Evolutionary conservation across 192 early-diverging fungal species (phyloP), one percentile per base, ranked within the genome.

Genomic region (Helicostylum pulchrum): DNA sequence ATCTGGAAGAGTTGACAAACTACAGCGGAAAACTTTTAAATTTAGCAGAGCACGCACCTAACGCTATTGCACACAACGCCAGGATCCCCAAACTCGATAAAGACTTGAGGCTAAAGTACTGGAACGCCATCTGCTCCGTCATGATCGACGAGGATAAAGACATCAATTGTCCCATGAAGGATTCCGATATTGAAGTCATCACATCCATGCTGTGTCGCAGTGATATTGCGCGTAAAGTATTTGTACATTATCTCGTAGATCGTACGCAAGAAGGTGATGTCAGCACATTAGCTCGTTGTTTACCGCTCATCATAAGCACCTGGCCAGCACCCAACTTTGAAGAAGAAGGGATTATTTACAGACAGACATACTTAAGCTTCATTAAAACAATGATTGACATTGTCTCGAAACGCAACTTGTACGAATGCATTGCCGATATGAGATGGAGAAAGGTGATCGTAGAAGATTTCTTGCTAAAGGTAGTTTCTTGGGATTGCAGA

Each of bases 1-100:
- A 58, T 34, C 17, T 73, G 7, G 71, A 73, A 31, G 71, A 57
- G 0, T 32, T 66, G 12, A 66, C 79, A 8, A 71, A 74, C 9
- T 82, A 79, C 65, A 78, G 75, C 8, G 78, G 77, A 12, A 80
- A 76, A 10, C 72, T 83, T 57, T 65, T 85, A 21, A 82, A 85
- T 50, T 70, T 83, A 14, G 83, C 81, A 19, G 72, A 76, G 4
- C 78, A 79, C 44, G 80, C 83, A 30, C 71, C 78, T 14, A 61
- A 50, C 12, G 66, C 77, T 20, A 71, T 76, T 42, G 67, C 72
- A 34, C 59, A 71, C 39, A 75, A 75, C 34, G 70, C 75, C 34
- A 77, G 73, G 43, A 77, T 78, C 20, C 79, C 77, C 6, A 83
- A 82, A 32, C 68, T 83, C n/a, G 83, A 85, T 34, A 61, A 68